Conservation (phyloP, 2,329 filamentous ascomycete genomes). For the Trichoderma aggressivum region DNA sequence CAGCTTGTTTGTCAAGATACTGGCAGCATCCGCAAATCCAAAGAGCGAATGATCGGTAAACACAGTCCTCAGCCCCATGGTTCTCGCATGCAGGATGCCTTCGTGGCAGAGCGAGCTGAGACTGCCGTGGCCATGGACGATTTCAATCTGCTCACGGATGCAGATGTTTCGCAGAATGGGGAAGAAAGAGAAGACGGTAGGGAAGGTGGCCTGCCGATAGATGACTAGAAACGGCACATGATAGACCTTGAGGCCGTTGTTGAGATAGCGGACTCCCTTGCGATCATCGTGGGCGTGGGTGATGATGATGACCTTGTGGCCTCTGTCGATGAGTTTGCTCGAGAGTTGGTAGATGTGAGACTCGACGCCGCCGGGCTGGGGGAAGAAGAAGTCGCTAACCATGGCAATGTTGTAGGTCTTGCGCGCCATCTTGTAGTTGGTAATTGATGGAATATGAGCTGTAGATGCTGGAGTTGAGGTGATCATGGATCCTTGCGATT, state of each 20-base stretch:
- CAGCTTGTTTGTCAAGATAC: slow-evolving; percentile 94
- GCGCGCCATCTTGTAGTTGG: slow-evolving; percentile 43
- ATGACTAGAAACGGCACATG: slow-evolving; percentile 95
- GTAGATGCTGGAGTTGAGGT: background rate
- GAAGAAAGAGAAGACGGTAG: slow-evolving; percentile 98
- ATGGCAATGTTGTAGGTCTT: slow-evolving; percentile 72
- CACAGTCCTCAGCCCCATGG: slow-evolving; percentile 92
- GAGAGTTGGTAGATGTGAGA: slow-evolving; percentile 98
- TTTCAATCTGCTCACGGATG: slow-evolving; percentile 90
- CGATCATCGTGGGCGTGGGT: slow-evolving; percentile 92
- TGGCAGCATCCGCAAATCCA: slow-evolving; percentile 93
- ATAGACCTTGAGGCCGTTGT: slow-evolving; percentile 97
- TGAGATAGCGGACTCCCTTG: slow-evolving; percentile 89
- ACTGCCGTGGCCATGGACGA: slow-evolving; percentile 95
- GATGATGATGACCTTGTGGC: slow-evolving; percentile 96
- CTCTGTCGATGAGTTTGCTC: slow-evolving; percentile 92
- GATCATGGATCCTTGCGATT: background rate
- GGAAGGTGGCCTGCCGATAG: slow-evolving; percentile 89
- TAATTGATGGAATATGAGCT: background rate
- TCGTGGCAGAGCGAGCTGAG: slow-evolving; percentile 92
- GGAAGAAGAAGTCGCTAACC: slow-evolving; percentile 99
- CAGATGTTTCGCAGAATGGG: slow-evolving; percentile 96
- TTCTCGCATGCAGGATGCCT: slow-evolving; percentile 88
- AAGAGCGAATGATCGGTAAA: slow-evolving; percentile 98
- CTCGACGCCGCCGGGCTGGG: slow-evolving; percentile 92